A percentile compares a stretch with the other conserved stretches of the same genome.
These are phyloP conservation scores for Arthrobotrys megalospora DNA, from an alignment of 2,329 filamentous ascomycete species.

Conservation along the genomic window DNA sequence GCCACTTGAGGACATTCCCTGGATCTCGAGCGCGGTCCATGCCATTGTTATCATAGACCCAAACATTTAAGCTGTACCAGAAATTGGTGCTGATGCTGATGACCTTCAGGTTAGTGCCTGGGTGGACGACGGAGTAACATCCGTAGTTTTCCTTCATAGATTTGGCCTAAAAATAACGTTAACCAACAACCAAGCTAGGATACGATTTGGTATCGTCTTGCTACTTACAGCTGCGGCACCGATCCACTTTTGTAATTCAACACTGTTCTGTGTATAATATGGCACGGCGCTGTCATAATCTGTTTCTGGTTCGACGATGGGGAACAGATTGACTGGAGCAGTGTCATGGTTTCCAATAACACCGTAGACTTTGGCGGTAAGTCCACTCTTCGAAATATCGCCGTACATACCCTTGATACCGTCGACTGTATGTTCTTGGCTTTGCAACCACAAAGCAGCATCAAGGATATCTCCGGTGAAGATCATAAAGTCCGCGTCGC, in stretches of 20 bases:
- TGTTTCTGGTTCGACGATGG: slow-evolving; percentile 66
- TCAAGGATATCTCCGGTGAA: slow-evolving; percentile 76
- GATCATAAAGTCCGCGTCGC: slow-evolving; percentile 71
- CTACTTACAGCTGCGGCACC: slow-evolving; percentile 44
- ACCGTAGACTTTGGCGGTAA: slow-evolving; percentile 70
- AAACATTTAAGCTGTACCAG: slow-evolving; percentile 75
- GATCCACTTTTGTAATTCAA: slow-evolving; percentile 50
- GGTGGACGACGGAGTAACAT: slow-evolving; percentile 70
- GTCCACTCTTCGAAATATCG: slow-evolving; percentile 67
- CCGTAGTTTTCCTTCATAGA: slow-evolving; percentile 65
- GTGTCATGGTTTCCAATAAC: slow-evolving; percentile 75
- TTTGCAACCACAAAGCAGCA: slow-evolving; percentile 71
- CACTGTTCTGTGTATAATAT: slow-evolving; percentile 40
- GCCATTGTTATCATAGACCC: slow-evolving; percentile 72
- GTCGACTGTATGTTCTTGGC: slow-evolving; percentile 65
- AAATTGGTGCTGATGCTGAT: slow-evolving; percentile 76
- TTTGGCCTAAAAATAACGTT: slow-evolving; percentile 21
- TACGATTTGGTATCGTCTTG: too few species aligned
- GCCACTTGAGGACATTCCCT: slow-evolving; percentile 71
- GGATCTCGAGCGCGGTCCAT: slow-evolving; percentile 70
- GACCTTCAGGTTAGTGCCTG: slow-evolving; percentile 71
- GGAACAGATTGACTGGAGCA: slow-evolving; percentile 72
- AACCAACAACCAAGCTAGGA: too few species aligned
- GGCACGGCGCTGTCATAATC: slow-evolving; percentile 37
- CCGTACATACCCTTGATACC: slow-evolving; percentile 70